Conservation (phyloP, 139 green algal species). For the Microglena sp. region DNA sequence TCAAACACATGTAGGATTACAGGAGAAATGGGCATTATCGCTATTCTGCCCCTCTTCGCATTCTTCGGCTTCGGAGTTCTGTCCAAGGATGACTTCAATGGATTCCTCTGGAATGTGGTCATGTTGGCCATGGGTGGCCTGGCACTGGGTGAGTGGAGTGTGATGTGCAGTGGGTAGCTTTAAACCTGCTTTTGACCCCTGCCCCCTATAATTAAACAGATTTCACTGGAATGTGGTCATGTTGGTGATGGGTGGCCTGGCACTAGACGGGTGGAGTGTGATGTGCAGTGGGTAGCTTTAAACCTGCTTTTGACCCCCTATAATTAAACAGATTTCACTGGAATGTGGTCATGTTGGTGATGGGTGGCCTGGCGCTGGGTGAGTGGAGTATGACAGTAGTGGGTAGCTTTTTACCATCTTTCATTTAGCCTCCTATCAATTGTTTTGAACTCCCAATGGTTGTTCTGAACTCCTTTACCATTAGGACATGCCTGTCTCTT, state of each 20-base stretch:
- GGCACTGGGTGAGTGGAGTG: conserved; percentile 44
- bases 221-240: conserved; percentile 74
- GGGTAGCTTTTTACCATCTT: neutral
- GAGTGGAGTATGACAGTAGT: conserved; percentile 26
- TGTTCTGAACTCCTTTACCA: too few species aligned
- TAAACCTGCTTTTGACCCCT: conserved; percentile 32
- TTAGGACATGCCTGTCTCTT: too few species aligned
- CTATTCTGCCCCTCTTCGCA: conserved; percentile 55
- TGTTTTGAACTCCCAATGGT: too few species aligned
- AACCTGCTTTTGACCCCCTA: conserved; percentile 26
- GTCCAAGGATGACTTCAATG: conserved; percentile 67
- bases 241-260: conserved; percentile 63
- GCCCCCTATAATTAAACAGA: too few species aligned
- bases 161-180: conserved; percentile 25
- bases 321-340: conserved; percentile 57
- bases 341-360: conserved; percentile 73
- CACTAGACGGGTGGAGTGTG: conserved; percentile 42
- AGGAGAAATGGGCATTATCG: conserved; percentile 64
- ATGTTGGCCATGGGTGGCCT: conserved; percentile 72
- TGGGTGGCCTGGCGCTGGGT: conserved; percentile 57
- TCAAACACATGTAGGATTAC: too few species aligned
- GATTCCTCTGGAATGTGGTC: conserved; percentile 67
- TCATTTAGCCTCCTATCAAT: neutral
- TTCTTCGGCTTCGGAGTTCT: conserved; percentile 69
- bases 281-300: too few species aligned